These are phyloP conservation scores for Oemleria cerasiformis DNA, from an alignment of 306 rosid genomes.

Conservation along the genomic window DNA sequence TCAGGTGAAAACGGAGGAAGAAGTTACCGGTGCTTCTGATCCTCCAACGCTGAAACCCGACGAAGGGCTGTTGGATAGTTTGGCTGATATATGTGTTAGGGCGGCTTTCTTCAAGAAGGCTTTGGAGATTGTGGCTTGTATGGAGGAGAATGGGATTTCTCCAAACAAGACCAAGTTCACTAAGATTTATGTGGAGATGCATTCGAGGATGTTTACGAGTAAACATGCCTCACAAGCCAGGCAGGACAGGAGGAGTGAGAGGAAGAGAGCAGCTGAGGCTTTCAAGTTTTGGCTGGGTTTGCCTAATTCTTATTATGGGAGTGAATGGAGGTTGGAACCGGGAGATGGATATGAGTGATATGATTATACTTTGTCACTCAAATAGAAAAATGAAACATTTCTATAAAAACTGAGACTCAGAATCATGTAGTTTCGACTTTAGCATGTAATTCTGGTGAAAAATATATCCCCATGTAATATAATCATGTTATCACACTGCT, in stretches of 20 bases:
- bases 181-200: constrained; percentile 97
- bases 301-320: constrained; percentile 94
- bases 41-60: constrained; percentile 75
- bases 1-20: constrained; percentile 29
- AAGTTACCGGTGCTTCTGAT: constrained; percentile 34
- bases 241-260: constrained; percentile 79
- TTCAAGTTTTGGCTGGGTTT: constrained; percentile 96
- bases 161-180: constrained; percentile 92
- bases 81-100: constrained; percentile 93
- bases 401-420: neutral
- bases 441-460: constrained; percentile 3
- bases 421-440: neutral
- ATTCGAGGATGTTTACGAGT: constrained; percentile 94
- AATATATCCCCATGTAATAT: constrained; percentile 1
- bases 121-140: constrained; percentile 92
- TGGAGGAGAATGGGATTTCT: constrained; percentile 92
- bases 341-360: constrained; percentile 56
- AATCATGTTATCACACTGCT: neutral
- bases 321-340: constrained; percentile 88
- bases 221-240: constrained; percentile 96
- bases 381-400: neutral
- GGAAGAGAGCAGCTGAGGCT: constrained; percentile 98
- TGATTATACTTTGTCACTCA: constrained; percentile 15
- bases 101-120: constrained; percentile 95
- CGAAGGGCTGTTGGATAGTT: constrained; percentile 82